Evolutionary conservation across 805 yeast species (phyloP), one percentile per base, ranked within the genome.

Genomic region (Cyberlindnera mississippiensis): DNA sequence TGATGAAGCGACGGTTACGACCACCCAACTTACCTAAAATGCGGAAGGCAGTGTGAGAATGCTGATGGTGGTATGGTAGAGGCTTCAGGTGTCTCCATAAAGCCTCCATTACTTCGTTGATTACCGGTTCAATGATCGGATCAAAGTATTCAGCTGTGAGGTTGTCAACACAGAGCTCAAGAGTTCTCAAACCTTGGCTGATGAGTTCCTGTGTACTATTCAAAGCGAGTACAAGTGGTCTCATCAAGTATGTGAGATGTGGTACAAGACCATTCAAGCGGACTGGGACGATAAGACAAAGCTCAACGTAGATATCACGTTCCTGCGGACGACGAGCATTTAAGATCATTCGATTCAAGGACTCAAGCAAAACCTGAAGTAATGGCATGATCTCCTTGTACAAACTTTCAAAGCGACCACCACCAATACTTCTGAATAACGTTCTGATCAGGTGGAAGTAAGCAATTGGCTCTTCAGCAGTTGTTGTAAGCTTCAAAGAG

Each of bases 21-120:
- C 99, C 99, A 29, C 99, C 99, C 14, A 93, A 68, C 59, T 95
- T 93, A 38, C 99, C 99, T 38, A 93, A 68, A 29, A 93, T 88
- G 48, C 98, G 73, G 42, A 93, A 80, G 0, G 98, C 90, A 0
- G 96, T 88, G 59, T 93, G 99, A 14, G 96, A 84, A 51, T 90
- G 96, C 50, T 88, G 95, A 53, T 93, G 98, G 51, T 85, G 87
- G 59, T 88, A 89, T 0, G 99, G 98, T 28, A 90, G 74, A 2
- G 99, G 99, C 55, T 81, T 81, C 51, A 93, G 64, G 53, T 91
- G 93, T 48, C 78, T 82, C 91, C 96, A 93, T 27, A 93, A 69
- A 0, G 97, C 96, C 29, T 83, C 81, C 87, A 90, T 85, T 2
- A 95, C 89, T 52, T 93, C 97, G 46, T 86, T 95, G 40, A 91